Percentiles rank a stretch among this genome's conserved stretches.
phyloP scores from a whole-genome alignment of 2,329 filamentous ascomycete species.

The Fusarium austroafricanum region DNA sequence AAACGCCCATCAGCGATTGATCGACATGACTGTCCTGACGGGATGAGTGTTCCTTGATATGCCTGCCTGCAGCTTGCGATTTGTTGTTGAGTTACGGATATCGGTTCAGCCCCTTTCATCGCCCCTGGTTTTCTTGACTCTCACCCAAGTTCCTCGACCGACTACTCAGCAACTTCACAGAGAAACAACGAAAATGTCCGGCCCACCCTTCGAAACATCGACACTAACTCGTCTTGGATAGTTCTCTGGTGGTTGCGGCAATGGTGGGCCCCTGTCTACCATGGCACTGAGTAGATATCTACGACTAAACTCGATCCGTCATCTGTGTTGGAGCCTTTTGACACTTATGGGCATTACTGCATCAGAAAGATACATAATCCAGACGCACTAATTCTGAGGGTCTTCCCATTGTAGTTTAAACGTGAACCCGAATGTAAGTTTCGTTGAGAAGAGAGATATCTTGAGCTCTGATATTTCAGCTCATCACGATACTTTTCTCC shows the following conservation, averaged over 20 bases:
- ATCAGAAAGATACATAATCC: slow-evolving; percentile 12
- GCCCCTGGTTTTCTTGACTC: not conserved
- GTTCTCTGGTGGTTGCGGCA: slow-evolving; percentile 25
- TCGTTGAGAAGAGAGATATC: slow-evolving; percentile 3
- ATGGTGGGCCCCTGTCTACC: slow-evolving; percentile 21
- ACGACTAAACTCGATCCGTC: slow-evolving; percentile 41
- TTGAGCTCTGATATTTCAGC: slow-evolving; percentile 4
- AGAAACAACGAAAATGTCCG: not conserved
- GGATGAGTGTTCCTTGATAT: not conserved
- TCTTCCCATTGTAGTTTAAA: not conserved
- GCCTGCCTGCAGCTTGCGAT: not conserved
- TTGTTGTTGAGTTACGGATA: not conserved
- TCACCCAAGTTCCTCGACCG: not conserved
- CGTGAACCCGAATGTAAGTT: not conserved
- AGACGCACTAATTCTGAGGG: not conserved
- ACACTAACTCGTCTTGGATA: slow-evolving; percentile 10
- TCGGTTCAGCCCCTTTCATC: not conserved
- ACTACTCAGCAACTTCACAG: too few relatives aligned
- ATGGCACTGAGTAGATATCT: slow-evolving; percentile 3
- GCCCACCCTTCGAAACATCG: slow-evolving; percentile 3
- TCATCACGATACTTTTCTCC: slow-evolving; percentile 1
- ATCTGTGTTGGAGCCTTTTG: slow-evolving; percentile 8
- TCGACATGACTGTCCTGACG: slow-evolving; percentile 12
- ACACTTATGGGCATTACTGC: slow-evolving; percentile 27
- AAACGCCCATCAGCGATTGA: slow-evolving; percentile 1